Percentiles rank a stretch among this genome's conserved stretches.
These are phyloP conservation scores for Fusarium robinianum DNA, from an alignment of 2,329 filamentous ascomycete species.

Conservation along the genomic window DNA sequence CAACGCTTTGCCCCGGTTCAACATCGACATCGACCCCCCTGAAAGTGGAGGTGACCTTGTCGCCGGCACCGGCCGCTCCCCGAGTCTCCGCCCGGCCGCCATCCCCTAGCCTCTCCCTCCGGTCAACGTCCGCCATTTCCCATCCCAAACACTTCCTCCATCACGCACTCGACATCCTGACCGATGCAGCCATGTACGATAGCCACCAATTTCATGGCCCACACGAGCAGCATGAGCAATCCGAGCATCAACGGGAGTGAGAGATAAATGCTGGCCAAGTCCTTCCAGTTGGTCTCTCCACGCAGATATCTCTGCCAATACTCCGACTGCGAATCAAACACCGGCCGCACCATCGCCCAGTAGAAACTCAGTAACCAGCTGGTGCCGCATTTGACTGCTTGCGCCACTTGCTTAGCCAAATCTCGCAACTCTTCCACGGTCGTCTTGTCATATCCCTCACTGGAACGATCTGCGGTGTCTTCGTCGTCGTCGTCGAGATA, in stretches of 20 bases:
- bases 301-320: slow-evolving; percentile 39
- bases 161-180: slow-evolving; percentile 20
- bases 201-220: slow-evolving; percentile 34
- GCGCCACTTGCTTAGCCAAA: slow-evolving; percentile 14
- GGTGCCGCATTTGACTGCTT: slow-evolving; percentile 6
- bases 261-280: slow-evolving; percentile 34
- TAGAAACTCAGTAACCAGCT: slow-evolving; percentile 38
- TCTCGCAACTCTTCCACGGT: slow-evolving; percentile 15
- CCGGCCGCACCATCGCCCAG: slow-evolving; percentile 44
- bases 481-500: slow-evolving; percentile 34
- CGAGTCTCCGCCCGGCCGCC: slow-evolving; percentile 28
- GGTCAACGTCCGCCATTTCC: slow-evolving; percentile 19
- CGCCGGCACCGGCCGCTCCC: slow-evolving; percentile 33
- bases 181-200: slow-evolving; percentile 23
- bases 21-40: too few relatives aligned
- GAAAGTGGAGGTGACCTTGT: slow-evolving; percentile 2
- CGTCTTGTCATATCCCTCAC: slow-evolving; percentile 3
- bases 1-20: slow-evolving; percentile 11
- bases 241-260: slow-evolving; percentile 37
- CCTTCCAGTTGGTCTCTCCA: slow-evolving; percentile 30
- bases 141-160: slow-evolving; percentile 22
- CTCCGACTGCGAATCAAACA: slow-evolving; percentile 46
- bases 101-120: slow-evolving; percentile 14
- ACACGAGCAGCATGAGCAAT: slow-evolving; percentile 30
- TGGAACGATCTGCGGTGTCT: slow-evolving; percentile 40